Percentiles rank a stretch among this genome's conserved stretches.
phyloP scores from a whole-genome alignment of 208 protist genomes.

The Trypanosoma rangeli region DNA sequence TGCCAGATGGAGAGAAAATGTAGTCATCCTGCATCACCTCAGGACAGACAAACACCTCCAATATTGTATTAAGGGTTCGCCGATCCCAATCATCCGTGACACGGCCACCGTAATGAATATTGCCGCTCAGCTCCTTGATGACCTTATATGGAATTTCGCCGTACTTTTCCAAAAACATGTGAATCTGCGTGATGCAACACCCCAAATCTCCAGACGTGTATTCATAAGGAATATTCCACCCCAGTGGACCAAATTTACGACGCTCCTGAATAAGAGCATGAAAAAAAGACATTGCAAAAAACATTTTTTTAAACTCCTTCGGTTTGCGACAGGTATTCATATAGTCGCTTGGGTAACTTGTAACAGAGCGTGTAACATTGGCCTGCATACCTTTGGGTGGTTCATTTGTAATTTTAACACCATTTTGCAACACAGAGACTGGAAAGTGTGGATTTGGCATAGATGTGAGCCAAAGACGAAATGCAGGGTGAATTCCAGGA shows the following conservation, averaged over 20 bases:
- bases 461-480: constrained; percentile 98
- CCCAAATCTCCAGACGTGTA: constrained; percentile 96
- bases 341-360: constrained; percentile 83
- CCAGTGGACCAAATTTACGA: constrained; percentile 98
- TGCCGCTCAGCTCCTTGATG: constrained; percentile 94
- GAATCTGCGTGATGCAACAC: constrained; percentile 92
- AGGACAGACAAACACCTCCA: constrained; percentile 91
- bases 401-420: constrained; percentile 99
- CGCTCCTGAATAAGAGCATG: constrained; percentile 98
- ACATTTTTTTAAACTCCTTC: constrained; percentile 93
- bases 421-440: constrained; percentile 97
- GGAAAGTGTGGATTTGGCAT: constrained; percentile 98
- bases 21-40: constrained; percentile 93
- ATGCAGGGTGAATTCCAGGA: constrained; percentile 93
- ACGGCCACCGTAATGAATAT: constrained; percentile 99
- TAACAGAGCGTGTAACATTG: constrained; percentile 93
- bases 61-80: constrained; percentile 93
- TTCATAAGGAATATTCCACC: constrained; percentile 99
- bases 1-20: constrained; percentile 81
- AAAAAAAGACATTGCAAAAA: constrained; percentile 98
- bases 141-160: constrained; percentile 97
- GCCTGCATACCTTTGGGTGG: constrained; percentile 97
- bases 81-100: constrained; percentile 99
- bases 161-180: constrained; percentile 97
- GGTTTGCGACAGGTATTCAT: constrained; percentile 89